Conservation (phyloP, 208 protist genomes). For the Crithidia fasciculata region DNA sequence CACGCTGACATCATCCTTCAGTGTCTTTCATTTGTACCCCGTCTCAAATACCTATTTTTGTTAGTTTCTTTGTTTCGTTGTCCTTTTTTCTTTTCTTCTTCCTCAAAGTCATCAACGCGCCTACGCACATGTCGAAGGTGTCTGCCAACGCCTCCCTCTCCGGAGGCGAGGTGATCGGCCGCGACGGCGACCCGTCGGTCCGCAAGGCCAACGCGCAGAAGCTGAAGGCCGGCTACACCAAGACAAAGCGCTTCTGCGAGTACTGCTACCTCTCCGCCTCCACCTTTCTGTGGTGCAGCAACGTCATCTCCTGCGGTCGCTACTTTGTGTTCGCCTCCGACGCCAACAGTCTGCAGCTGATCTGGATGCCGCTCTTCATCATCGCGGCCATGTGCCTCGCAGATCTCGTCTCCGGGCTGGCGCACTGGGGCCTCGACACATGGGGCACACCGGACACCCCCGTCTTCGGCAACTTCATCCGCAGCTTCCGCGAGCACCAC, state of each 20-base stretch:
- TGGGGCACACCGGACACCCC: slow-evolving; percentile 92
- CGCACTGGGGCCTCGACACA: slow-evolving; percentile 94
- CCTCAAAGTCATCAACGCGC: neutral
- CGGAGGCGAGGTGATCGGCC: slow-evolving; percentile 43
- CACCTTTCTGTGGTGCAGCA: slow-evolving; percentile 63
- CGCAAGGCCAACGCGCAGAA: slow-evolving; percentile 82
- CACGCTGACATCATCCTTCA: no score
- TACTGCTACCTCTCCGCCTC: slow-evolving; percentile 77
- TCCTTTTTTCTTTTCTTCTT: neutral
- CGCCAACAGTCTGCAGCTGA: slow-evolving; percentile 62
- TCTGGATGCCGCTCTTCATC: slow-evolving; percentile 76
- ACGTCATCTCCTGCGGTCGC: slow-evolving; percentile 62
- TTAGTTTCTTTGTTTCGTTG: slow-evolving; percentile 1
- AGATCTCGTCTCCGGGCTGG: slow-evolving; percentile 91
- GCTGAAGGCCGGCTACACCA: slow-evolving; percentile 85
- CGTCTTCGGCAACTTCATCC: slow-evolving; percentile 93
- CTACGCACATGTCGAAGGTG: neutral
- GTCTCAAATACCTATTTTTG: neutral
- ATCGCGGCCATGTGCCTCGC: slow-evolving; percentile 84
- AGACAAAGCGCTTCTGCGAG: slow-evolving; percentile 84
- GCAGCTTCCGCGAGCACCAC: slow-evolving; percentile 95
- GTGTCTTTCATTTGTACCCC: no score
- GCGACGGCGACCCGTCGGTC: slow-evolving; percentile 53
- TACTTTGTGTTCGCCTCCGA: slow-evolving; percentile 76
- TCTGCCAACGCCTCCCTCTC: slow-evolving; percentile 10